Percentiles rank a stretch among this genome's conserved stretches.
Conservation (phyloP, 768 basidiomycete genomes). For the Vishniacozyma victoriae region DNA sequence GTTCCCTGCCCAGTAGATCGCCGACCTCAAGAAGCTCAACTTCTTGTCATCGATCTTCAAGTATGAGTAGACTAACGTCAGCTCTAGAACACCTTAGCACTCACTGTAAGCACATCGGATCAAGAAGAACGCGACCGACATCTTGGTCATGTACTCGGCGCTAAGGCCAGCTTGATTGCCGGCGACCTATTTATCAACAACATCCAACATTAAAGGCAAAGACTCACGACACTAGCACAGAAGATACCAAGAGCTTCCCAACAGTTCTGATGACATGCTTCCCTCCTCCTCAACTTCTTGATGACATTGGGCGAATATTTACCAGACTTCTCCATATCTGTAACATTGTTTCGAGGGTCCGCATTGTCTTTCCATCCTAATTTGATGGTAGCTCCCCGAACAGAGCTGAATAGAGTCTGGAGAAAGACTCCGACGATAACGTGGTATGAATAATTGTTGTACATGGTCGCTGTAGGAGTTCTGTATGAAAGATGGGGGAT, state of each 20-base stretch:
- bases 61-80: constrained; percentile 22
- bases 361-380: constrained; percentile 27
- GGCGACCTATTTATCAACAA: constrained; percentile 16
- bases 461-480: constrained; percentile 2
- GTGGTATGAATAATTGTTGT: constrained; percentile 31
- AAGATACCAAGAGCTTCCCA: constrained; percentile 26
- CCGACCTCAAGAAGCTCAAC: constrained; percentile 14
- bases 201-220: not conserved
- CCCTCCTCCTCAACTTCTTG: constrained; percentile 27
- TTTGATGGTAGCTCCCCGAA: constrained; percentile 17
- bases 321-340: constrained; percentile 23
- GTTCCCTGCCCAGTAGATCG: constrained; percentile 29
- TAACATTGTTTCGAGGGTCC: constrained; percentile 18
- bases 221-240: constrained; percentile 24
- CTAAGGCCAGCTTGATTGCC: constrained; percentile 28
- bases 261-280: constrained; percentile 34
- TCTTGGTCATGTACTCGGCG: constrained; percentile 24
- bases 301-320: constrained; percentile 20
- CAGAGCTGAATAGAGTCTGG: constrained; percentile 21
- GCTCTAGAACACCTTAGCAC: not conserved
- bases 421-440: constrained; percentile 23
- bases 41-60: constrained; percentile 19
- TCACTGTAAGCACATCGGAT: constrained; percentile 24
- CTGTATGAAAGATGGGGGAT: no score
- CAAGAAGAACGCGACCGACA: constrained; percentile 21